These are phyloP conservation scores for Solanum acaule DNA, from an alignment of 257 asterid species.

Conservation along the genomic window DNA sequence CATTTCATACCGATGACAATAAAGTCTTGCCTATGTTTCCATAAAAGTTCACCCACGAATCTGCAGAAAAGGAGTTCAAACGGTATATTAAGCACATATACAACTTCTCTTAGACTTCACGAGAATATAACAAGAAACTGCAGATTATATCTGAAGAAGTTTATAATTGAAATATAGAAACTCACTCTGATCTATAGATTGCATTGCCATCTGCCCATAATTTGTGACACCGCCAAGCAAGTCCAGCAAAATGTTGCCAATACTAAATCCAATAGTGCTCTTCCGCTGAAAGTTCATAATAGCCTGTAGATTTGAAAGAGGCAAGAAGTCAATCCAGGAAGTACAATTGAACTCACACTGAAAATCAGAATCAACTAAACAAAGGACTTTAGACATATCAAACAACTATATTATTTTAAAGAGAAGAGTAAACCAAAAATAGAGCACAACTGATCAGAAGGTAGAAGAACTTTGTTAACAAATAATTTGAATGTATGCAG, in stretches of 20 bases:
- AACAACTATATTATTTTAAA: not conserved
- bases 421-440: not conserved
- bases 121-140: not conserved
- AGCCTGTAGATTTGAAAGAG: slow-evolving; percentile 27
- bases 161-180: not conserved
- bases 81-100: not conserved
- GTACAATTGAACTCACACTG: not conserved
- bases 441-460: not conserved
- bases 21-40: slow-evolving; percentile 92
- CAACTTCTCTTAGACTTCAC: not conserved
- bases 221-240: slow-evolving; percentile 74
- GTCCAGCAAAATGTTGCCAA: slow-evolving; percentile 86
- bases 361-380: not conserved
- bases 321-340: not conserved
- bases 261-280: slow-evolving; percentile 91
- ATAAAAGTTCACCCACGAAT: slow-evolving; percentile 80
- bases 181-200: slow-evolving; percentile 90
- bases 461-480: not conserved
- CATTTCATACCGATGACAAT: slow-evolving; percentile 67
- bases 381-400: not conserved
- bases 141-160: not conserved
- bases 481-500: not conserved
- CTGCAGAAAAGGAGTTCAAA: slow-evolving; percentile 22
- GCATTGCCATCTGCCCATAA: slow-evolving; percentile 75
- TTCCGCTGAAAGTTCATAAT: slow-evolving; percentile 67